Evolutionary conservation across 164 flowering plant genomes (phyloP), one percentile per base, ranked within the genome.

Genomic region (Amborella trichopoda): DNA sequence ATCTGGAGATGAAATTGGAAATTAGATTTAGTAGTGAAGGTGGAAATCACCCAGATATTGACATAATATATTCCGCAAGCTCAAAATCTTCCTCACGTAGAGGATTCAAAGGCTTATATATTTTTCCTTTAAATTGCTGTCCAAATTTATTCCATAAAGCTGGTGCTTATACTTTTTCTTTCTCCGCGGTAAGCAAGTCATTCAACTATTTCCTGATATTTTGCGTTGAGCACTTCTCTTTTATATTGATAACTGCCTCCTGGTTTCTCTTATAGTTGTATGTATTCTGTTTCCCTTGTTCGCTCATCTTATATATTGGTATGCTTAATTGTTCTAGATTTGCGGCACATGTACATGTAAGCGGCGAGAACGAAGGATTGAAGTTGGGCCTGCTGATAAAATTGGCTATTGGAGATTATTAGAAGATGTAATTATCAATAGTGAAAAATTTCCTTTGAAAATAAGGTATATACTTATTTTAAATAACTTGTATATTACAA

Each of bases 31-130:
- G 1, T 12, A 33, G 52, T 34, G 65, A 36, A 16, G 38, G 30
- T 3, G 17, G 46, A 24, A 19, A 38, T 49, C 14, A 0, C 6
- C 6, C 44, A 49, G 62, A 44, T 26, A 33, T 13, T 21, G 18
- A 34, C 0, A 58, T 59, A 54, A 22, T 79, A 40, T 64, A 46
- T 51, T 55, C 70, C 19, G 22, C 14, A 26, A 55, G 62, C 24
- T 21, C 53, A 9, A 14, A 55, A 46, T 67, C 76, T 54, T 53
- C 85, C 9, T 47, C 66, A 0, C 60, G 26, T 16, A 63, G 64
- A 16, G 86, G 76, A 11, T 54, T 74, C 42, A 64, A 55, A n/a
- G 95, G 95, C 11, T 57, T 86, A 27, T 86, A 82, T 53, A 47
- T 78, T 32, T 78, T 80, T 63, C 52, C 71, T 23, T 40, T 78